Base-by-base conservation (phyloP, 495 filamentous ascomycete species). In the Melanomma pulvis-pyrius region DNA sequence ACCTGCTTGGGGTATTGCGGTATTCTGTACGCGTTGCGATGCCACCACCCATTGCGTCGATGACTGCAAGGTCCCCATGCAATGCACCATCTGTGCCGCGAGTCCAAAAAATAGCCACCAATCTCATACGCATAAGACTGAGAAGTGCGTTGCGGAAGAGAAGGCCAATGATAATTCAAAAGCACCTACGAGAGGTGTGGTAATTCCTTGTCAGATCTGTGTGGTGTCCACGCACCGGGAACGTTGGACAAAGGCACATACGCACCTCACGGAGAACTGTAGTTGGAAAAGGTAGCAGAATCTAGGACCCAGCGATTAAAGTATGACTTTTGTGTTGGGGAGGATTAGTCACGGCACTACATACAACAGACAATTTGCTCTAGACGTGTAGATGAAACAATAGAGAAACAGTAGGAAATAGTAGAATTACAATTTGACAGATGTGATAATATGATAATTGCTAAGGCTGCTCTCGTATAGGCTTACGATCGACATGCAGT, bases 1-100 rank as follows among this genome's bases (percentile, higher is more conserved):
- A 7, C 25, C 46, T 3, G 5, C 8, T 28, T 61, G 7, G 22
- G 58, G 58, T 22, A 50, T 25, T 26, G 11, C 8, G 28, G 6
- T 48, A 6, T 59, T 59, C 39, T 59, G 56, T 34, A 59, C 56
- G 6, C 34, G 21, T 11, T 61, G 58, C 25, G 25, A 61, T 28
- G 7, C 58, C n/a, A 17, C n/a, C 7, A 21, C 26, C 6, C 44
- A 61, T 22, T n/a, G 29, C 1, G 22, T 24, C 12, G 7, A 12
- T 13, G 17, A 49, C 2, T 61, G 44, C 28, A 32, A 1, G n/a
- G 44, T 22, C 15, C 6, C 26, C 22, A 26, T 61, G 13, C 24
- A 26, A 13, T 61, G 58, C 46, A 41, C 29, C 1, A 61, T 28
- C 7, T 61, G 58, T 19, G 25, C 21, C 2, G 26, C 4, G 15